Base-by-base conservation (phyloP, 2,329 filamentous ascomycete genomes). In the Phoma sp. region DNA sequence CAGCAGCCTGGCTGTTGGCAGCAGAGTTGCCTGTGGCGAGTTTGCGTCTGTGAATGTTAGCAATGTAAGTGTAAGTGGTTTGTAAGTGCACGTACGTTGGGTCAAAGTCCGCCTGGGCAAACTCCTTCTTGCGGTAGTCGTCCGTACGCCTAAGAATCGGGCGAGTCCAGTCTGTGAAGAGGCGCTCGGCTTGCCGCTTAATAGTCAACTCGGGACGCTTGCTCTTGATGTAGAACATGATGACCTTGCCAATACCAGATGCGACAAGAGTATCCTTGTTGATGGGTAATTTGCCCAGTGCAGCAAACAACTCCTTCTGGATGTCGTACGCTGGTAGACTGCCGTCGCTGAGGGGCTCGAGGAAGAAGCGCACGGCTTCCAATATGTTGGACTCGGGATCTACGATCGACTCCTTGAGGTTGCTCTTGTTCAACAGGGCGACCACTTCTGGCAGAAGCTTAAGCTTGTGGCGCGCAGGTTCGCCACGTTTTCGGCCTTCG, bases 281-380 rank as follows among this genome's bases (percentile, higher is more conserved):
- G 62, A 98, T 92, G 5, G 92, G 92, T 5, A 98, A 83, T 67
- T 87, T 88, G 15, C 84, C 84, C 30, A 99, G 82, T 20, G 91
- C 89, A 21, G 85, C 85, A 74, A 99, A 95, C 36, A 99, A 85
- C 73, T 98, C 93, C 57, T 93, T 91, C 78, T 99, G 95, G 63
- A 99, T 98, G 72, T 95, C 95, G 79, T 97, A 99, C 25, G 95
- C 93, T 0, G 95, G 95, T 42, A 99, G 83, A 56, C 91, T 93
- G 52, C 93, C 95, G 71, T 98, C 93, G 66, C 93, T 92, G 38
- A 98, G 84, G 1, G 95, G 95, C 74, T 99, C 95, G 18, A 99
- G 84, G 83, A 98, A 98, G 83, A 96, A 98, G 72, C 93, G 92
- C 69, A 99, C 92, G 12, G 93, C 91, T 76, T 96, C 92, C 32